phyloP scores from a whole-genome alignment of 1,284 basidiomycete genomes.

The Boletus sp. region DNA sequence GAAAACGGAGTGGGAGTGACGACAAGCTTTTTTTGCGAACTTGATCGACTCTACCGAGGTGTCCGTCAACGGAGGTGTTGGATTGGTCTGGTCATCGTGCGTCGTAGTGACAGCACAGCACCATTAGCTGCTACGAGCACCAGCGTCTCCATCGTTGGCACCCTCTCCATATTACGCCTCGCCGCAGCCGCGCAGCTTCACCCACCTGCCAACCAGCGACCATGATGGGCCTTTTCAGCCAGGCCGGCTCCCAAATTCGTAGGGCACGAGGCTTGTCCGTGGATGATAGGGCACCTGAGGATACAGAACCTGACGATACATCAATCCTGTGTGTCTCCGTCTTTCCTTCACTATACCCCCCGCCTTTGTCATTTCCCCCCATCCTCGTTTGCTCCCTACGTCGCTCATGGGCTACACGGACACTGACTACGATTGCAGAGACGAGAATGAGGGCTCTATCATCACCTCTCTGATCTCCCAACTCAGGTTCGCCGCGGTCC shows the following conservation, averaged over 20 bases:
- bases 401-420: conserved; percentile 29
- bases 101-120: conserved; percentile 11
- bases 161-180: conserved; percentile 19
- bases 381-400: neutral
- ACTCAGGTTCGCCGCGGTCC: conserved; percentile 57
- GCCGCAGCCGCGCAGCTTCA: conserved; percentile 22
- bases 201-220: conserved; percentile 22
- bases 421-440: conserved; percentile 38
- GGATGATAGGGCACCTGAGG: conserved; percentile 68
- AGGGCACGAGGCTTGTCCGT: conserved; percentile 56
- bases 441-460: conserved; percentile 80
- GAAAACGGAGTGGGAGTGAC: too few species aligned
- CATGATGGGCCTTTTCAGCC: conserved; percentile 77
- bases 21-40: neutral
- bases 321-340: conserved; percentile 65
- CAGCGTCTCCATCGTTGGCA: neutral
- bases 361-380: conserved; percentile 13
- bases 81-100: neutral
- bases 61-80: neutral
- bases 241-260: conserved; percentile 60
- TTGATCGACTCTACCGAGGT: neutral
- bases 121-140: neutral
- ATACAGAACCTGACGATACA: conserved; percentile 79
- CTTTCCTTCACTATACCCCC: conserved; percentile 22
- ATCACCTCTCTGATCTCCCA: conserved; percentile 80